Evolutionary conservation across 2,329 filamentous ascomycete species (phyloP).

Genomic region (Samsoniella hepiali): DNA sequence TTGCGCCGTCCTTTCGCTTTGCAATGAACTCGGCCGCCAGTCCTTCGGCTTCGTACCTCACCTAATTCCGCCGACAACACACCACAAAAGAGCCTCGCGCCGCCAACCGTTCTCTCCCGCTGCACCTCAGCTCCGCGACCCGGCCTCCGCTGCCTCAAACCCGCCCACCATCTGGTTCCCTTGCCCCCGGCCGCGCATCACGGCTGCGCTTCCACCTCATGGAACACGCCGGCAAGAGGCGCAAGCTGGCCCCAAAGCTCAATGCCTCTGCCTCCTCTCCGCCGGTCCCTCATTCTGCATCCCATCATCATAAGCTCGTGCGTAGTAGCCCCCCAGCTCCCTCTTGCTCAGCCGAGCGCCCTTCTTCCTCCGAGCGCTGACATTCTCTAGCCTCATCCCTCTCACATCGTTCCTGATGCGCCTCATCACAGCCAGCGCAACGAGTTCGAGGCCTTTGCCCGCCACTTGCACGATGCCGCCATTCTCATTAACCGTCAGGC

Average conservation of each 20-base stretch:
- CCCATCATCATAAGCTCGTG: slow-evolving; percentile 23
- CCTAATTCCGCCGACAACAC: slow-evolving; percentile 3
- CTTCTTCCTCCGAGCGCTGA: slow-evolving; percentile 33
- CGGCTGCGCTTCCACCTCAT: slow-evolving; percentile 26
- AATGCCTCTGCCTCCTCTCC: slow-evolving; percentile 20
- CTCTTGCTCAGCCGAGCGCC: slow-evolving; percentile 20
- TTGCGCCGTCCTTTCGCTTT: background rate
- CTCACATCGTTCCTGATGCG: slow-evolving; percentile 17
- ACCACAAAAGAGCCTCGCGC: background rate
- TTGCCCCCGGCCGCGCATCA: background rate
- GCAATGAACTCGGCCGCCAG: slow-evolving; percentile 3
- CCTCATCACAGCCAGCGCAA: slow-evolving; percentile 44
- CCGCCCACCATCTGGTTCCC: background rate
- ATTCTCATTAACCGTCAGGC: slow-evolving; percentile 64
- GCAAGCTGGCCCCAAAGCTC: slow-evolving; percentile 44
- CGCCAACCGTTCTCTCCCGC: background rate
- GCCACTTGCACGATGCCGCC: slow-evolving; percentile 65
- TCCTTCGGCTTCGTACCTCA: slow-evolving; percentile 9
- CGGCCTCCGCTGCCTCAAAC: background rate
- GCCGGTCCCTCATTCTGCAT: slow-evolving; percentile 22
- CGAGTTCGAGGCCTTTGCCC: slow-evolving; percentile 65
- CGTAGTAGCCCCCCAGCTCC: background rate
- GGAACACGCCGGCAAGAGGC: slow-evolving; percentile 43
- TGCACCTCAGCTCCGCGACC: background rate
- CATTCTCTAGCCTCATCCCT: background rate